Evolutionary conservation across 2,329 filamentous ascomycete species (phyloP).

Genomic region (Paramyrothecium sp.): DNA sequence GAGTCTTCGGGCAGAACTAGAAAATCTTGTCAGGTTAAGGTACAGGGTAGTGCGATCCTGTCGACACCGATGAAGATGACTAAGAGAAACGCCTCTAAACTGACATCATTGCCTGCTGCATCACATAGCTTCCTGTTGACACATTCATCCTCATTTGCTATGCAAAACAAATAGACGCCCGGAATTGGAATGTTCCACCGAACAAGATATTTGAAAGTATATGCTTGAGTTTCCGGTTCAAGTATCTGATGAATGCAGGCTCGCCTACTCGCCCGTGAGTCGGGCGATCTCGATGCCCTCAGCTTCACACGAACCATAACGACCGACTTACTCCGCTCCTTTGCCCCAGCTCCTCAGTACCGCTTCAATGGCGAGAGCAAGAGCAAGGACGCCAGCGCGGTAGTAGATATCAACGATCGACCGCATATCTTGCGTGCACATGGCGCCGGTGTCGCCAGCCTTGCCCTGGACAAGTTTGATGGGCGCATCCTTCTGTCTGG

Average conservation of each 20-base stretch:
- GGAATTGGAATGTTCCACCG: not conserved
- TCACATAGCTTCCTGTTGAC: not conserved
- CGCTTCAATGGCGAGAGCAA: constrained; percentile 61
- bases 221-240: not conserved
- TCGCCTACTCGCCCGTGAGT: constrained; percentile 72
- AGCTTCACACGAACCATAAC: constrained; percentile 65
- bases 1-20: not conserved
- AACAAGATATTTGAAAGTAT: not conserved
- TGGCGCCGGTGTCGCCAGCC: constrained; percentile 72
- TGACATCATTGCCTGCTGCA: not conserved
- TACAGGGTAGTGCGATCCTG: not conserved
- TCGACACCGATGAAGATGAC: not conserved
- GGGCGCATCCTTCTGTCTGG: constrained; percentile 77
- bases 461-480: constrained; percentile 81
- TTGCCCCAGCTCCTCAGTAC: constrained; percentile 65
- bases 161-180: not conserved
- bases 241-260: constrained; percentile 61
- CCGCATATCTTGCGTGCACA: constrained; percentile 60
- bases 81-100: not conserved
- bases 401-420: constrained; percentile 19
- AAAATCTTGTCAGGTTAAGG: not conserved
- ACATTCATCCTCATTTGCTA: too few species aligned
- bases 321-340: constrained; percentile 64
- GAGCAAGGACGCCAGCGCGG: constrained; percentile 10
- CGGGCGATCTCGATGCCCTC: constrained; percentile 63